Evolutionary conservation across 2,329 filamentous ascomycete species (phyloP).

Genomic region (Colletotrichum tofieldiae): DNA sequence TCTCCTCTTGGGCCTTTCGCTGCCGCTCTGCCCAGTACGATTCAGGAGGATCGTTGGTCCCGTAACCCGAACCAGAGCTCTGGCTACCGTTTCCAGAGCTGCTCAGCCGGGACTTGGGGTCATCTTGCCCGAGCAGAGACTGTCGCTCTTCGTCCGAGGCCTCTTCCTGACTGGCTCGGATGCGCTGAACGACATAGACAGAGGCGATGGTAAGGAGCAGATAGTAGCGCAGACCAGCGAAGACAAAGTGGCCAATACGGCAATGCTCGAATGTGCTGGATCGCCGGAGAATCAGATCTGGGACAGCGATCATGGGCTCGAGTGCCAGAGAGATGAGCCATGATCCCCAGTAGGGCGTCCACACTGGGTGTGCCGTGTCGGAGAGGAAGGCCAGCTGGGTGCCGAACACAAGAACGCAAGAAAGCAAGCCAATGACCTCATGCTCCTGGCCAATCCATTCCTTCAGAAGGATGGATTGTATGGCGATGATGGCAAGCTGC

Average conservation of each 20-base stretch:
- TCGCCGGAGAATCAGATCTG: constrained; percentile 46
- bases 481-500: constrained; percentile 61
- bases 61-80: constrained; percentile 55
- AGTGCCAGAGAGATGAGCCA: constrained; percentile 72
- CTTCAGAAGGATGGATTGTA: constrained; percentile 53
- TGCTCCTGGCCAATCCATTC: constrained; percentile 63
- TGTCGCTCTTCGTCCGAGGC: constrained; percentile 71
- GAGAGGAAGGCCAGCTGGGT: constrained; percentile 71
- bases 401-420: constrained; percentile 76
- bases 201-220: constrained; percentile 35
- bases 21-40: constrained; percentile 69
- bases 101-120: constrained; percentile 43
- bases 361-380: constrained; percentile 66
- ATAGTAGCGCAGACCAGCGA: constrained; percentile 38
- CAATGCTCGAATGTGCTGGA: constrained; percentile 46
- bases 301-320: constrained; percentile 65
- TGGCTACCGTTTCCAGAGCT: constrained; percentile 45
- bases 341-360: constrained; percentile 76
- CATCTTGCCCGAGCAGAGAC: constrained; percentile 63
- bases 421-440: constrained; percentile 70
- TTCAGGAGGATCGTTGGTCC: constrained; percentile 64
- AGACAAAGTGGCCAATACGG: constrained; percentile 37
- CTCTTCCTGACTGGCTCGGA: constrained; percentile 43
- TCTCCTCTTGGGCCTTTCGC: constrained; percentile 70
- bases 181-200: constrained; percentile 39